These are phyloP conservation scores for Aspergillus sergii DNA, from an alignment of 2,329 filamentous ascomycete genomes.

Conservation along the genomic window DNA sequence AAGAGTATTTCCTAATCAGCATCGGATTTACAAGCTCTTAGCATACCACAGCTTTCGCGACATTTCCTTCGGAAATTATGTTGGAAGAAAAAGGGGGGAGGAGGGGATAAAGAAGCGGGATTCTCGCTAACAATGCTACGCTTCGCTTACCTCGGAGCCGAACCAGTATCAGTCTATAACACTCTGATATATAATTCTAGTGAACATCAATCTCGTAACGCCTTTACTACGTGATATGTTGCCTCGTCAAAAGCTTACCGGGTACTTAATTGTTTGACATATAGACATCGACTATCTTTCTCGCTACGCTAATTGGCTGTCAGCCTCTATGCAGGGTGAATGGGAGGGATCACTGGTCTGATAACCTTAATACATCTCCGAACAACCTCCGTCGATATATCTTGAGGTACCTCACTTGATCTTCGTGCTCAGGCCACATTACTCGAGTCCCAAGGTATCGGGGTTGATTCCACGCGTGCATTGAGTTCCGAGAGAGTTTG, in stretches of 20 bases:
- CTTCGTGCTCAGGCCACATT: neutral
- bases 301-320: neutral
- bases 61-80: neutral
- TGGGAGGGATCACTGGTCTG: neutral
- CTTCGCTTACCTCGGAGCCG: neutral
- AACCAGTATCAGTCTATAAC: neutral
- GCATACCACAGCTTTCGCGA: neutral
- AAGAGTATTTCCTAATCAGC: neutral
- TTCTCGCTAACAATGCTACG: neutral
- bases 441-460: neutral
- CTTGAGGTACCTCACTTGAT: neutral
- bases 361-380: neutral
- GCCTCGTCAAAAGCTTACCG: neutral
- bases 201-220: neutral
- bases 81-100: neutral
- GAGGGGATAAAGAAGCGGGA: neutral
- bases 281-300: neutral
- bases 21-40: neutral
- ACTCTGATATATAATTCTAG: neutral
- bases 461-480: neutral
- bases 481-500: neutral
- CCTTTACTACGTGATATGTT: neutral
- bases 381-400: neutral
- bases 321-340: neutral
- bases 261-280: neutral